Conservation (phyloP, 345 rosid species). For the Populus nigra region DNA sequence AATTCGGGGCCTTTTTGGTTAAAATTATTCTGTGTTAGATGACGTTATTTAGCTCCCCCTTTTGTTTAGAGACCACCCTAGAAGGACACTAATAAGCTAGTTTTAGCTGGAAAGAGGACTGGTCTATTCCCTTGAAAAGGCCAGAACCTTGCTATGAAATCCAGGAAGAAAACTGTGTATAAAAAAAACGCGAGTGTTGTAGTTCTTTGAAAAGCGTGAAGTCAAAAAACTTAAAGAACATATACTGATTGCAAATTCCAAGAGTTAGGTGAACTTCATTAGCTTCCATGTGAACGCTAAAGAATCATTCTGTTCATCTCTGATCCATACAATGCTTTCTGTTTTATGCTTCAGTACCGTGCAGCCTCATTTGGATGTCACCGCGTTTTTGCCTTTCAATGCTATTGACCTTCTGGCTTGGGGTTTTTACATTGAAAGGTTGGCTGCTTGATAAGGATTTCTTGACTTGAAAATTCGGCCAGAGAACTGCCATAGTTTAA, state of each 20-base stretch:
- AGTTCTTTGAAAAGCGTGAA: neutral
- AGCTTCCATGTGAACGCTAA: neutral
- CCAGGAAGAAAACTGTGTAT: too few species aligned
- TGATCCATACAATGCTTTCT: neutral
- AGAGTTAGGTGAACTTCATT: neutral
- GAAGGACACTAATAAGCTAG: neutral
- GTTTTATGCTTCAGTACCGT: neutral
- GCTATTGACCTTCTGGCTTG: neutral
- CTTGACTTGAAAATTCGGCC: neutral
- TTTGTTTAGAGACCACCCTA: neutral
- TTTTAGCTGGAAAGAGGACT: neutral
- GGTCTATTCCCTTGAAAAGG: too few species aligned
- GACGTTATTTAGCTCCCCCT: neutral
- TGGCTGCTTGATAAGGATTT: neutral
- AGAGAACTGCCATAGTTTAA: neutral
- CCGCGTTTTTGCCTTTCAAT: neutral
- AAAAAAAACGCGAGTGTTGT: too few species aligned
- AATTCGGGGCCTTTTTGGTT: neutral
- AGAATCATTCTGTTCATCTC: neutral
- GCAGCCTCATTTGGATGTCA: neutral
- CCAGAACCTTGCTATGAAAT: too few species aligned
- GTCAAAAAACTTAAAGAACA: neutral
- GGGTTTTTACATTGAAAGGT: neutral
- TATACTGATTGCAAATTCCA: neutral
- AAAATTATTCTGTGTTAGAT: neutral